Evolutionary conservation across 1,139 yeast genomes (phyloP), one percentile per base, ranked within the genome.

Genomic region (Zygotorulaspora mrakii): DNA sequence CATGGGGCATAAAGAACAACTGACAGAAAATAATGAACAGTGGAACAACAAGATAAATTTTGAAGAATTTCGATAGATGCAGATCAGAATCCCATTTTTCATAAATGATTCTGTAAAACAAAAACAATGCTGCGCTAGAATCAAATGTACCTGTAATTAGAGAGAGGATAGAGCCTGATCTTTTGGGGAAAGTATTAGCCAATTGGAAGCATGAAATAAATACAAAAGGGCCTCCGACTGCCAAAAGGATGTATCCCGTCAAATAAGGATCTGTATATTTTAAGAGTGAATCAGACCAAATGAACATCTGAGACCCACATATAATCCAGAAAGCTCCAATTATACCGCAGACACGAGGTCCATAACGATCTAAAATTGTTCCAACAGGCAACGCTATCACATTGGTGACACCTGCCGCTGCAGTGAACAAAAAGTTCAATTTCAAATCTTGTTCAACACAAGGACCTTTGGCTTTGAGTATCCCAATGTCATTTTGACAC

Each of bases 321-420:
- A 74, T 65, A 35, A 86, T 63, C 36, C 82, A 59, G 1, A 68
- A 33, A 0, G 91, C 69, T 1, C 96, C 96, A 31, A 82, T 64
- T n/a, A 82, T 65, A 0, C 94, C 94, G 37, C 89, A 77, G 2
- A 81, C 67, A 48, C 84, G 70, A 4, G 96, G 96, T 0, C 97
- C 97, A 55, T 70, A 79, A 13, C 69, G 62, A 56, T 89, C 96
- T 40, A 89, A 69, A 14, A 85, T 71, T 28, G 77, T 73, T 0
- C 96, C 96, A 6, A 88, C 95, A 0, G 85, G 73, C 42, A 89
- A 69, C 0, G 96, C 94, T 35, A 82, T 76, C 5, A 83, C 76
- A 57, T 87, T 88, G n/a, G 96, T 87, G 5, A 82, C 76, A 57
- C 84, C 89, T 11, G 96, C 91, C 24, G 94, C 94, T 25, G 81